These are phyloP conservation scores for Tolypocladium tropicale DNA, from an alignment of 2,329 filamentous ascomycete species.

Conservation along the genomic window DNA sequence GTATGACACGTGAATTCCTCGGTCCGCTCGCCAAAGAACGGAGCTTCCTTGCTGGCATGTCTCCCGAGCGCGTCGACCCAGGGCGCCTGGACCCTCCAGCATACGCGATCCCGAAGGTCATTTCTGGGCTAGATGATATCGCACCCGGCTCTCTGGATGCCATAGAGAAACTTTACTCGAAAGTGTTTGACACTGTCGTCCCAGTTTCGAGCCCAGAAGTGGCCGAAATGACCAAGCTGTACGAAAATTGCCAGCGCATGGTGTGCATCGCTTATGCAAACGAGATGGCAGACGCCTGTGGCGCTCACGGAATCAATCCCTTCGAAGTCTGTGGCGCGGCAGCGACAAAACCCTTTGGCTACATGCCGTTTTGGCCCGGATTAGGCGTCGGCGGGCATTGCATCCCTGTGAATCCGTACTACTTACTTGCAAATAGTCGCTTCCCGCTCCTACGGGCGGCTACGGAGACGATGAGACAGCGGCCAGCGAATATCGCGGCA, in stretches of 20 bases:
- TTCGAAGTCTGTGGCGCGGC: slow-evolving; percentile 40
- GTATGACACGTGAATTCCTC: slow-evolving; percentile 41
- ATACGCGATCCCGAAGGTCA: slow-evolving; percentile 38
- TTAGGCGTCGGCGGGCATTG: slow-evolving; percentile 45
- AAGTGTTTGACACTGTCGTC: slow-evolving; percentile 36
- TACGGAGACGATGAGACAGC: slow-evolving; percentile 30
- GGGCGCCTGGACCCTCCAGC: slow-evolving; percentile 30
- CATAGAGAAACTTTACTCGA: slow-evolving; percentile 33
- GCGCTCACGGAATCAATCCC: slow-evolving; percentile 32
- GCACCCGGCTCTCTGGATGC: slow-evolving; percentile 31
- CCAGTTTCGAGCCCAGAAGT: slow-evolving; percentile 41
- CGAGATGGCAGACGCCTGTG: slow-evolving; percentile 45
- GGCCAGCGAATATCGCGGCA: slow-evolving; percentile 28
- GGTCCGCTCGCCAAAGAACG: slow-evolving; percentile 30
- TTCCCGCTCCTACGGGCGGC: slow-evolving; percentile 36
- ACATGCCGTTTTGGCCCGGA: slow-evolving; percentile 34
- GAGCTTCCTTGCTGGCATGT: slow-evolving; percentile 38
- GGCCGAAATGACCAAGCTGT: slow-evolving; percentile 48
- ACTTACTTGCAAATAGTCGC: slow-evolving; percentile 35
- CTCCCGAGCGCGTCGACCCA: slow-evolving; percentile 42
- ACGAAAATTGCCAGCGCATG: slow-evolving; percentile 48
- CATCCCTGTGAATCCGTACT: slow-evolving; percentile 45
- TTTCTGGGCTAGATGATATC: slow-evolving; percentile 39
- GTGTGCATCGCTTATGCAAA: slow-evolving; percentile 44
- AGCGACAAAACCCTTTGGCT: slow-evolving; percentile 42